Evolutionary conservation across 306 rosid species (phyloP).

Genomic region (Acacia melanoxylon): DNA sequence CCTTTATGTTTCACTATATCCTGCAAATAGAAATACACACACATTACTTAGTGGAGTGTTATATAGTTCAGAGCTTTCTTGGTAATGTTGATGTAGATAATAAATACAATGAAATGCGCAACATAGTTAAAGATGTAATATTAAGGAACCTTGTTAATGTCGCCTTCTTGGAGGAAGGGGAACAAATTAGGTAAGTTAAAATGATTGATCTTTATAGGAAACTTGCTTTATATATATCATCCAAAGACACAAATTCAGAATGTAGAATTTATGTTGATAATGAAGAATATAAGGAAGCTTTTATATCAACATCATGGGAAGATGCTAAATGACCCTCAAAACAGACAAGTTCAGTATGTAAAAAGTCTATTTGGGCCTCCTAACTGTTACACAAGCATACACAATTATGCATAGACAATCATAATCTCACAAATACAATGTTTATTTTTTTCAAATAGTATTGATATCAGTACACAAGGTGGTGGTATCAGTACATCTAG

Average conservation of each 20-base stretch:
- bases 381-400: too few relatives aligned
- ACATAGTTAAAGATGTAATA: too few relatives aligned
- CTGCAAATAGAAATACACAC: conserved; percentile 12
- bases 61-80: conserved; percentile 29
- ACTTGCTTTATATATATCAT: conserved; percentile 5
- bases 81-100: conserved; percentile 16
- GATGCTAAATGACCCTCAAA: not conserved
- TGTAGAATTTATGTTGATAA: not conserved
- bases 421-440: too few relatives aligned
- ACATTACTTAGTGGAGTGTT: conserved; percentile 41
- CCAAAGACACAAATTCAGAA: not conserved
- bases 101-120: too few relatives aligned
- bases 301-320: not conserved
- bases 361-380: too few relatives aligned
- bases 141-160: conserved; percentile 23
- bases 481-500: too few relatives aligned
- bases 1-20: conserved; percentile 29
- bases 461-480: too few relatives aligned
- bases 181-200: not conserved
- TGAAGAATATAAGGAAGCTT: not conserved
- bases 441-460: too few relatives aligned
- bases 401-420: too few relatives aligned
- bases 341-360: too few relatives aligned
- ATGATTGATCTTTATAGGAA: not conserved
- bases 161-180: not conserved